phyloP scores from a whole-genome alignment of 2,329 filamentous ascomycete species.

The Pyrenochaeta sp. region DNA sequence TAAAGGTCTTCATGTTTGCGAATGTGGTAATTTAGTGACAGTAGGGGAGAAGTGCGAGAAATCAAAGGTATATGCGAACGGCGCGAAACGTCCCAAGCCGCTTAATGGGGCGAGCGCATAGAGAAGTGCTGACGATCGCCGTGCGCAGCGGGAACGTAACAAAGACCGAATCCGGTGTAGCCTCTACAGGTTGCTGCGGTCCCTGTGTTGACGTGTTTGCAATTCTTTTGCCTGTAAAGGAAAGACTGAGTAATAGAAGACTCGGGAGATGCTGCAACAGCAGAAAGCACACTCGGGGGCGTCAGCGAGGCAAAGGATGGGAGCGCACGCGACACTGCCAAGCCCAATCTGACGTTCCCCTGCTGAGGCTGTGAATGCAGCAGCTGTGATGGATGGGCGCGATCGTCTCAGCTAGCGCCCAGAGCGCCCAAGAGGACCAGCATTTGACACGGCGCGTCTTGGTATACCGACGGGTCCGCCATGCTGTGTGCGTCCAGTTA shows the following conservation, averaged over 20 bases:
- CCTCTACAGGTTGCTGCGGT: conserved; percentile 2
- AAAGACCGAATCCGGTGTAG: conserved; percentile 13
- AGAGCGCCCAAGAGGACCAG: conserved; percentile 2
- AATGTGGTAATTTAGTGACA: conserved; percentile 6
- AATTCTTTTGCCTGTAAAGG: not conserved
- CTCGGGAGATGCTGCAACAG: not conserved
- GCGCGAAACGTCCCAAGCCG: conserved; percentile 11
- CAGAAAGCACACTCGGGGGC: not conserved
- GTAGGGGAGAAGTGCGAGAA: conserved; percentile 14
- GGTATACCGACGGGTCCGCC: not conserved
- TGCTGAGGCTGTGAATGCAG: conserved; percentile 25
- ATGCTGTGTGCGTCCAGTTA: not conserved
- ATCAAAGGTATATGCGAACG: conserved; percentile 7
- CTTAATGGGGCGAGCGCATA: conserved; percentile 23
- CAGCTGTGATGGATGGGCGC: conserved; percentile 6
- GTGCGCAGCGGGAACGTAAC: conserved; percentile 7
- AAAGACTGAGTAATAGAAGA: not conserved
- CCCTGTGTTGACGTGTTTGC: conserved; percentile 7
- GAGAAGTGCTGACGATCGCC: conserved; percentile 8
- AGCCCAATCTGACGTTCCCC: conserved; percentile 20
- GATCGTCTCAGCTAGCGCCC: conserved; percentile 25
- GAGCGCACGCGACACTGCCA: conserved; percentile 25
- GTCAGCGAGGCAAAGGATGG: conserved; percentile 2
- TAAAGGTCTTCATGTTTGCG: conserved; percentile 36
- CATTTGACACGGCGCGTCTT: not conserved